Evolutionary conservation across 2,329 filamentous ascomycete genomes (phyloP).

Genomic region (Lomentospora prolificans): DNA sequence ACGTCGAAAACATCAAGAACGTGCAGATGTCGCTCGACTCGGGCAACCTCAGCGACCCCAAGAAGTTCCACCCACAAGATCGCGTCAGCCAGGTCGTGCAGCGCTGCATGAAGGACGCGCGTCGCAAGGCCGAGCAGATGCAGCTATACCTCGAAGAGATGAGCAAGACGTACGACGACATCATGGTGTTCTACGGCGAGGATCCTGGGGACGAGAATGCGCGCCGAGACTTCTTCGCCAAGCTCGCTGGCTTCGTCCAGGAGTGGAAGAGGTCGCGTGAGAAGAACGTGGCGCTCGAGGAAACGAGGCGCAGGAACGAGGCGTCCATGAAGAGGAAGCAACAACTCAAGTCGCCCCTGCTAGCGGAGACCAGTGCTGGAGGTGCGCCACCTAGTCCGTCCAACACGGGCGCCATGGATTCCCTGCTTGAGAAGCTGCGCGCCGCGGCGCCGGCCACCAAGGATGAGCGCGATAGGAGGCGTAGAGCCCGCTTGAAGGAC

Average conservation of each 20-base stretch:
- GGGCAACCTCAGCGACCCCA: constrained; percentile 89
- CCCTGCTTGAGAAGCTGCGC: constrained; percentile 84
- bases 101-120: constrained; percentile 89
- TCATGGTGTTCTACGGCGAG: constrained; percentile 67
- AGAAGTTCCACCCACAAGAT: constrained; percentile 96
- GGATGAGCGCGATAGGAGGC: constrained; percentile 80
- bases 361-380: constrained; percentile 29
- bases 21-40: constrained; percentile 85
- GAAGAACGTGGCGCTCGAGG: constrained; percentile 81
- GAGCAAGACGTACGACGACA: constrained; percentile 41
- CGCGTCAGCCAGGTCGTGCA: constrained; percentile 87
- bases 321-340: constrained; percentile 87
- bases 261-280: constrained; percentile 96
- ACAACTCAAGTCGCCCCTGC: constrained; percentile 51
- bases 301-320: constrained; percentile 75
- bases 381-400: constrained; percentile 51
- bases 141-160: constrained; percentile 89
- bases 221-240: constrained; percentile 90
- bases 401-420: constrained; percentile 89
- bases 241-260: constrained; percentile 77
- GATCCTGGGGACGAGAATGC: constrained; percentile 85
- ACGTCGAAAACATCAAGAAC: constrained; percentile 91
- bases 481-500: constrained; percentile 82
- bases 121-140: constrained; percentile 93
- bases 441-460: constrained; percentile 83